phyloP scores from a whole-genome alignment of 106 monocot species.

The Amphibolis antarctica region DNA sequence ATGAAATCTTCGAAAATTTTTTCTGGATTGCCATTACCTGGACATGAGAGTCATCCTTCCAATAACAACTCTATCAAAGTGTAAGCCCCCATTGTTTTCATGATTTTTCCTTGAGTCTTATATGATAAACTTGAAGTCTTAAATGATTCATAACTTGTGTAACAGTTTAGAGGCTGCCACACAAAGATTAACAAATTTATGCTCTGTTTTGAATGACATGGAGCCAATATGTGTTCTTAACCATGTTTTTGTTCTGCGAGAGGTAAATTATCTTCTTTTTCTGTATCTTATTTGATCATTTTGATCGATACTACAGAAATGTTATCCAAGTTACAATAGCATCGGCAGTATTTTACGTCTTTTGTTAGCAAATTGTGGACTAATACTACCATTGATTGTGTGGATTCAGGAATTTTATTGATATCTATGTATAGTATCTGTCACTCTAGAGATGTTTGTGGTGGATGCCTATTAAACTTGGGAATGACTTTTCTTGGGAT shows the following conservation, averaged over 20 bases:
- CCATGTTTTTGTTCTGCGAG: slow-evolving; percentile 90
- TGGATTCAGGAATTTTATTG: too few species aligned
- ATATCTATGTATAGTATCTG: too few species aligned
- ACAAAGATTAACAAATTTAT: slow-evolving; percentile 91
- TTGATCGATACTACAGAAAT: not conserved
- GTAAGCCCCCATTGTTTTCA: slow-evolving; percentile 28
- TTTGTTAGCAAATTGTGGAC: not conserved
- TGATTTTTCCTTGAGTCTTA: not conserved
- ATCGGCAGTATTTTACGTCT: not conserved
- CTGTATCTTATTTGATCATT: not conserved
- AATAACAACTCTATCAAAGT: slow-evolving; percentile 78
- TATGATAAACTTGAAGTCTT: not conserved
- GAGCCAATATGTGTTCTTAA: slow-evolving; percentile 98
- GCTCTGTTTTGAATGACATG: slow-evolving; percentile 98
- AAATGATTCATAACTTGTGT: not conserved
- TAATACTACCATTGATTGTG: too few species aligned
- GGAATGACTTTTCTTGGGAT: too few species aligned
- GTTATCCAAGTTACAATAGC: not conserved
- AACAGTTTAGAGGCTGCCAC: slow-evolving; percentile 93
- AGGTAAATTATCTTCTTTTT: slow-evolving; percentile 31
- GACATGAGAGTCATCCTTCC: slow-evolving; percentile 80
- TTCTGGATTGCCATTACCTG: slow-evolving; percentile 46
- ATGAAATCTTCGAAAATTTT: slow-evolving; percentile 40
- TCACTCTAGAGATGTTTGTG: too few species aligned
- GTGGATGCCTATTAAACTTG: too few species aligned